phyloP scores from a whole-genome alignment of 768 basidiomycete genomes.

The Auricularia cornea region DNA sequence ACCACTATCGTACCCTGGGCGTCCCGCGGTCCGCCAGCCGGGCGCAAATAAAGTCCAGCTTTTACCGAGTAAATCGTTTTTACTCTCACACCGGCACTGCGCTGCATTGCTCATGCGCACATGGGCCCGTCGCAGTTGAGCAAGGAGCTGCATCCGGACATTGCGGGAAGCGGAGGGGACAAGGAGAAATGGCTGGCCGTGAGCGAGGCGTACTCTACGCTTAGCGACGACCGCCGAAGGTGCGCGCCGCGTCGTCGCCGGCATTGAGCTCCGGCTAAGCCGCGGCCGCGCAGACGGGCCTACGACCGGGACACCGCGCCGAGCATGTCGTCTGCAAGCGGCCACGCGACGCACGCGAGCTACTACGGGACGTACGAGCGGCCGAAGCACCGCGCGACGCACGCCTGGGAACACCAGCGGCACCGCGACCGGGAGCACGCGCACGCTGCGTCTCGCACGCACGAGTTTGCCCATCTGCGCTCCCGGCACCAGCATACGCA shows the following conservation, averaged over 20 bases:
- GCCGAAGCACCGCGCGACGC: background rate
- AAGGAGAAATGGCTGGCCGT: constrained; percentile 35
- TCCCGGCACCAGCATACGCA: background rate
- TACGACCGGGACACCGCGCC: background rate
- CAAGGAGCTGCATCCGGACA: constrained; percentile 41
- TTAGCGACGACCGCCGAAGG: constrained; percentile 40
- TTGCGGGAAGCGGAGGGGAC: constrained; percentile 14
- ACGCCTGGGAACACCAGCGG: background rate
- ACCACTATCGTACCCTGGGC: constrained; percentile 29
- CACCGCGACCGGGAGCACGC: background rate
- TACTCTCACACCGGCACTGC: background rate
- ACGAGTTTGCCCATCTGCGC: background rate
- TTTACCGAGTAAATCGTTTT: constrained; percentile 25
- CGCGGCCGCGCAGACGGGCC: background rate
- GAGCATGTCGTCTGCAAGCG: background rate
- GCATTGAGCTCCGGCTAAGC: background rate
- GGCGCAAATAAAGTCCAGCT: constrained; percentile 32
- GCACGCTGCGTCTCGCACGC: too few relatives aligned
- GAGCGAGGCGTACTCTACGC: constrained; percentile 39
- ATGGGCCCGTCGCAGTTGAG: constrained; percentile 33
- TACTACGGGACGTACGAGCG: background rate
- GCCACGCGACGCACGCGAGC: background rate
- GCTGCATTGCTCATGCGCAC: constrained; percentile 3
- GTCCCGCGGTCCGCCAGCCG: constrained; percentile 26
- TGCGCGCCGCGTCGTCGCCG: constrained; percentile 11